Evolutionary conservation across 441 rosid species (phyloP), one percentile per base, ranked within the genome.

Genomic region (Metrosideros polymorpha): DNA sequence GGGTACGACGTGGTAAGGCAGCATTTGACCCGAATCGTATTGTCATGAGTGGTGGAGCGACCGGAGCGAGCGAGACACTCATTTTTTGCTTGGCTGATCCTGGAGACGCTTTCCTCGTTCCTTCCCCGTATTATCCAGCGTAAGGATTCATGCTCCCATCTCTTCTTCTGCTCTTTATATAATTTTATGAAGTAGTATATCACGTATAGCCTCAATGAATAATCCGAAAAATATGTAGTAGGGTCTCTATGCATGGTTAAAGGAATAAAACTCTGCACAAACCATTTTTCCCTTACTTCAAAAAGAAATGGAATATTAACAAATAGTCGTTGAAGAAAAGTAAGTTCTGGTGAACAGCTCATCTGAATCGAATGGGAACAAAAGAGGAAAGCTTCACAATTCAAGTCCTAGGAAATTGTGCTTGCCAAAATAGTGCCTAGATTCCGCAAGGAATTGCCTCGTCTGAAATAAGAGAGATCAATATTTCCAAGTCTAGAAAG

Each of bases 1-100:
- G 61, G 84, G 90, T 85, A 12, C 89, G 96, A 85, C 93, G 92
- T 6, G 90, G 91, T 51, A 89, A 83, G 56, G 93, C 55, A 42
- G 90, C 47, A 71, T 91, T 94, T 71, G 91, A 93, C 75, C 92
- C 91, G 6, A 88, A 89, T 27, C 92, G 94, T 42, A 83, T 94
- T 75, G 94, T 94, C 17, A 90, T 94, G 93, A 88, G 92, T 66
- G 96, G 95, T 39, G 96, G 96, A 85, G 95, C 95, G 50, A 94
- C 96, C 54, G 93, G 95, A 56, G 96, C 95, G 2, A 92, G 90
- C 83, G 96, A 94, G 90, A 88, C 92, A 6, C 88, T 91, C 84
- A 89, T 93, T 84, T 94, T 94, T 84, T 94, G 95, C 86, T 85
- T 94, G 87, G 96, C 96, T 8, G 89, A 94, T 61, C 93, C 86